phyloP scores from a whole-genome alignment of 768 basidiomycete genomes.

The Serendipita sp. region DNA sequence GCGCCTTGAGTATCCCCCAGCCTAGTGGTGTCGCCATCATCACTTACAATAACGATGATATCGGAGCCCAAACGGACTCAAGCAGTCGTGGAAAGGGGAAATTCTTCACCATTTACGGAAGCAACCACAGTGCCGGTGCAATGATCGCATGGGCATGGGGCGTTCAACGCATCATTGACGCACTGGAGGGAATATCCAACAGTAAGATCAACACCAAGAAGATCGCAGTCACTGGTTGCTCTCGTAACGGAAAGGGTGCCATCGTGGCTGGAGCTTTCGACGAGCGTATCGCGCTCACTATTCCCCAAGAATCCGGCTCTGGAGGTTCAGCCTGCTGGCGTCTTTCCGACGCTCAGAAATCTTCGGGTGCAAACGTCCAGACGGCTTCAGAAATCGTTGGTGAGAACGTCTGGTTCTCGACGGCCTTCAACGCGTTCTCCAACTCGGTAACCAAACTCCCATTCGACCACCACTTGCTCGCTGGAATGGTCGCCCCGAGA shows the following conservation, averaged over 20 bases:
- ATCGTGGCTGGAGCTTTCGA: conserved; percentile 44
- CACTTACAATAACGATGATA: conserved; percentile 37
- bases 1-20: conserved; percentile 25
- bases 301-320: conserved; percentile 47
- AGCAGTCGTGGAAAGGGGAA: conserved; percentile 36
- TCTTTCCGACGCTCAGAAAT: conserved; percentile 32
- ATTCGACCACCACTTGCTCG: conserved; percentile 43
- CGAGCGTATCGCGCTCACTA: conserved; percentile 38
- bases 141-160: conserved; percentile 53
- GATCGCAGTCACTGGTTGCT: conserved; percentile 43
- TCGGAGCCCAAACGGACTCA: conserved; percentile 31
- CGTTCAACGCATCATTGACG: conserved; percentile 42
- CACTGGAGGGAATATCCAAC: conserved; percentile 32
- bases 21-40: conserved; percentile 26
- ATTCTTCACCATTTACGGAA: conserved; percentile 42
- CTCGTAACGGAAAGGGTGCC: conserved; percentile 45
- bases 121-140: conserved; percentile 28
- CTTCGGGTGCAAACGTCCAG: conserved; percentile 30
- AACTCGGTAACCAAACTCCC: conserved; percentile 32
- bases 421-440: conserved; percentile 31
- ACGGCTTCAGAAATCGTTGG: conserved; percentile 40
- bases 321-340: conserved; percentile 48
- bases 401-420: conserved; percentile 49
- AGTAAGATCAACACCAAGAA: conserved; percentile 32
- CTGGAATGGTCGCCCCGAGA: conserved; percentile 40